Conservation (phyloP, 495 filamentous ascomycete genomes). For the Cercophora scortea region DNA sequence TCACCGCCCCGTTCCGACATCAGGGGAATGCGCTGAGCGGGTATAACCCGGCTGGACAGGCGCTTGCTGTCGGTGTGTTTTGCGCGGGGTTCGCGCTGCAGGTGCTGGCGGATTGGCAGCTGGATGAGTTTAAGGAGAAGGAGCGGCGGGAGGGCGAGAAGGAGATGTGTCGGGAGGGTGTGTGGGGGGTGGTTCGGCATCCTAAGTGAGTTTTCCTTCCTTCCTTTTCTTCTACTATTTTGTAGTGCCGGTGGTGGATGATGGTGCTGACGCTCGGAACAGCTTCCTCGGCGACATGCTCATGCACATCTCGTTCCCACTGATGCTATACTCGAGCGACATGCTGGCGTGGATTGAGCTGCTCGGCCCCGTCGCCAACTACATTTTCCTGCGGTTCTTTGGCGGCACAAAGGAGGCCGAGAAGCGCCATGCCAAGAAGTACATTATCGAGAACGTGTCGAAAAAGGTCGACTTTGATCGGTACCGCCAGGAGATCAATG, state of each 20-base stretch:
- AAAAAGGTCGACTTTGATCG: slow-evolving; percentile 42
- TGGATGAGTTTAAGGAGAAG: slow-evolving; percentile 32
- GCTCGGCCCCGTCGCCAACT: slow-evolving; percentile 49
- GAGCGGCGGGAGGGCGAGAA: slow-evolving; percentile 11
- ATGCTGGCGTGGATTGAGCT: slow-evolving; percentile 45
- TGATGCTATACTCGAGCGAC: slow-evolving; percentile 42
- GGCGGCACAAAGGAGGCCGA: slow-evolving; percentile 50
- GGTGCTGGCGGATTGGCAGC: slow-evolving; percentile 45
- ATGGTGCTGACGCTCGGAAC: slow-evolving; percentile 3
- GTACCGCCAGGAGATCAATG: slow-evolving; percentile 46
- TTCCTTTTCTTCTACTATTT: neutral
- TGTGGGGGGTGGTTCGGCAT: slow-evolving; percentile 54
- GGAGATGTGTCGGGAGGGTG: slow-evolving; percentile 40
- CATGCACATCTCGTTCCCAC: slow-evolving; percentile 43
- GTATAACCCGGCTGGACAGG: slow-evolving; percentile 21
- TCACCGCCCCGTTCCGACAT: slow-evolving; percentile 44
- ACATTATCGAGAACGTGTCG: slow-evolving; percentile 33
- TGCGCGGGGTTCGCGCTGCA: slow-evolving; percentile 46
- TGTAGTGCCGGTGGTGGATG: neutral
- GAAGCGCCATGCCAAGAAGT: slow-evolving; percentile 40
- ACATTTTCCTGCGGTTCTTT: slow-evolving; percentile 47
- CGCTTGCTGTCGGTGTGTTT: slow-evolving; percentile 47
- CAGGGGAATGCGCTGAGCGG: slow-evolving; percentile 9
- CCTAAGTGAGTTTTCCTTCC: slow-evolving; percentile 47
- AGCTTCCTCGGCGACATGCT: slow-evolving; percentile 54